A percentile compares a stretch with the other conserved stretches of the same genome.
Conservation (phyloP, 345 rosid species). For the Salix udensis region DNA sequence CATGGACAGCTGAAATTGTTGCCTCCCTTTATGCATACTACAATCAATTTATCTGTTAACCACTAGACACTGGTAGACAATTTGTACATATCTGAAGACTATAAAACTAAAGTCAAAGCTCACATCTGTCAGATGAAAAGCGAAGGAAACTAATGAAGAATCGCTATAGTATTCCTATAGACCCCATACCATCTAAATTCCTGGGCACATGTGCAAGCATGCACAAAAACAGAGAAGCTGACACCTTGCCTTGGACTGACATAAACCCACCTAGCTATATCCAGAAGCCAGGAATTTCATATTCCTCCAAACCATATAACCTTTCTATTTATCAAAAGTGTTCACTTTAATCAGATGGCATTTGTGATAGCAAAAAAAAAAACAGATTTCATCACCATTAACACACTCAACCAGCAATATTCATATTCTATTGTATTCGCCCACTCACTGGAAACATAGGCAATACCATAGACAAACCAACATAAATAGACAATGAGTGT, state of each 20-base stretch:
- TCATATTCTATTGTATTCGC: background rate
- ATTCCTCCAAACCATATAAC: background rate
- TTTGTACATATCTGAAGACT: background rate
- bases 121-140: background rate
- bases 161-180: background rate
- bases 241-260: background rate
- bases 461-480: background rate
- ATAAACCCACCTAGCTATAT: background rate
- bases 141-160: background rate
- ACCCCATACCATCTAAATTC: background rate
- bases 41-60: background rate
- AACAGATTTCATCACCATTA: background rate
- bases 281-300: background rate
- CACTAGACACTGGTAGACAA: background rate
- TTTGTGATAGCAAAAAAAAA: background rate
- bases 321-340: background rate
- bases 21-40: background rate
- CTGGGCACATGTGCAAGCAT: background rate
- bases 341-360: background rate
- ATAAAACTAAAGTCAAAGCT: background rate
- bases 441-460: background rate
- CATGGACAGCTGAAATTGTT: background rate
- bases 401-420: background rate
- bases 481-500: background rate
- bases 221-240: background rate